These are phyloP conservation scores for Papilionanthe hybrid DNA, from an alignment of 116 monocot genomes.

Conservation along the genomic window DNA sequence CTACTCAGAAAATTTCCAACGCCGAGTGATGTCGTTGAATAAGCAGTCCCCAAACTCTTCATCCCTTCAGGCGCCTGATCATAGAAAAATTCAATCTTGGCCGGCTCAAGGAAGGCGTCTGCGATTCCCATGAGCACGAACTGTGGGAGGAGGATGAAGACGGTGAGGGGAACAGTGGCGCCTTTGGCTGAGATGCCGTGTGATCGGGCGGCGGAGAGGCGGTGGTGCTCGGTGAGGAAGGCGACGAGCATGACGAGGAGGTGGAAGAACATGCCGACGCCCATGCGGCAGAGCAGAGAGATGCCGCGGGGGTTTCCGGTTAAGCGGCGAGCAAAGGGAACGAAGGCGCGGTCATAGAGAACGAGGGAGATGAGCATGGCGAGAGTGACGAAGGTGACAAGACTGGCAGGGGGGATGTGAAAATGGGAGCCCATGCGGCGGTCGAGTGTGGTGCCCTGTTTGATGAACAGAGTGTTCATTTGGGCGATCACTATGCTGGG, in stretches of 20 bases:
- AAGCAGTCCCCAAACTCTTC: constrained; percentile 32
- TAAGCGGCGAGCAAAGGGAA: constrained; percentile 2
- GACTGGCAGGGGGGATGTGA: constrained; percentile 38
- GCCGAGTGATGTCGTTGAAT: constrained; percentile 14
- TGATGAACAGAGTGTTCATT: constrained; percentile 38
- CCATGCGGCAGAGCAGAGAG: constrained; percentile 22
- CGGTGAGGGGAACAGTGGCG: constrained; percentile 7
- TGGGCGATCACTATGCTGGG: constrained; percentile 36
- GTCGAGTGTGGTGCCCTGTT: constrained; percentile 38
- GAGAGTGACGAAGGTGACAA: constrained; percentile 28
- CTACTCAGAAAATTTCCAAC: constrained; percentile 24
- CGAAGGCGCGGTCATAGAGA: constrained; percentile 23
- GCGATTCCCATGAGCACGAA: constrained; percentile 26
- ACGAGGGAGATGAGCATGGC: constrained; percentile 31
- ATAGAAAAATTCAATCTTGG: constrained; percentile 47
- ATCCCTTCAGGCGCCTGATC: constrained; percentile 45
- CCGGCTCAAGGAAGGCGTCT: constrained; percentile 21
- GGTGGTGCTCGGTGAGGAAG: constrained; percentile 15
- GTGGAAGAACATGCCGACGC: constrained; percentile 12
- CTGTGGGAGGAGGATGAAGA: constrained; percentile 25
- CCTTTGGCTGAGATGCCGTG: constrained; percentile 6
- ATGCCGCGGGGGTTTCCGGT: constrained; percentile 27
- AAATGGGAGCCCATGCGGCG: constrained; percentile 34
- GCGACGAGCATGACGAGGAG: constrained; percentile 15
- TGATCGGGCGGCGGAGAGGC: constrained; percentile 8